Conservation (phyloP, 768 basidiomycete species). For the Podaxis rugospora region DNA sequence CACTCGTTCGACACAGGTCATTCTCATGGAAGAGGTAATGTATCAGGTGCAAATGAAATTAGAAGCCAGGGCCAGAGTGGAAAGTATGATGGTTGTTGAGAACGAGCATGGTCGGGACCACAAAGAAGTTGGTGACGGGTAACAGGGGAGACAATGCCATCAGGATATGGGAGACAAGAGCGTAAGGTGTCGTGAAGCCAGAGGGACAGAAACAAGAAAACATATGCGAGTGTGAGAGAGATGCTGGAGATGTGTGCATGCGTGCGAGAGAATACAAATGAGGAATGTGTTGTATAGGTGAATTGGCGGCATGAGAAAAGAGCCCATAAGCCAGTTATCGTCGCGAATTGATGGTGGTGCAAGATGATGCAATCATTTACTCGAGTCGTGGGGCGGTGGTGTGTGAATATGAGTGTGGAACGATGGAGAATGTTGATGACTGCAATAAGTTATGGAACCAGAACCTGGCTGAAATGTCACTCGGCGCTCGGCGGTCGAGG, state of each 20-base stretch:
- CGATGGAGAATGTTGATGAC: neutral
- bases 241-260: neutral
- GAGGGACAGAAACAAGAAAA: neutral
- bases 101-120: neutral
- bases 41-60: neutral
- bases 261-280: conserved; percentile 3
- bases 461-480: neutral
- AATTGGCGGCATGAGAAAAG: conserved; percentile 9
- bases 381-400: neutral
- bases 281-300: neutral
- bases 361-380: neutral
- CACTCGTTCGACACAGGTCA: neutral
- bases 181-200: neutral
- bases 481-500: neutral
- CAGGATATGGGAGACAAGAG: neutral
- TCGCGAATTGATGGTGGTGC: neutral
- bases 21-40: neutral
- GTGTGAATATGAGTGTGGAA: neutral
- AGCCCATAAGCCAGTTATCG: neutral
- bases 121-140: neutral
- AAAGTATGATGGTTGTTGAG: neutral
- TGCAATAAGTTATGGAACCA: conserved; percentile 1
- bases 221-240: conserved; percentile 6
- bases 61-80: neutral
- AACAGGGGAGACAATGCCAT: neutral